Evolutionary conservation across 2,329 filamentous ascomycete genomes (phyloP).

Genomic region (Colletotrichum tropicicola): DNA sequence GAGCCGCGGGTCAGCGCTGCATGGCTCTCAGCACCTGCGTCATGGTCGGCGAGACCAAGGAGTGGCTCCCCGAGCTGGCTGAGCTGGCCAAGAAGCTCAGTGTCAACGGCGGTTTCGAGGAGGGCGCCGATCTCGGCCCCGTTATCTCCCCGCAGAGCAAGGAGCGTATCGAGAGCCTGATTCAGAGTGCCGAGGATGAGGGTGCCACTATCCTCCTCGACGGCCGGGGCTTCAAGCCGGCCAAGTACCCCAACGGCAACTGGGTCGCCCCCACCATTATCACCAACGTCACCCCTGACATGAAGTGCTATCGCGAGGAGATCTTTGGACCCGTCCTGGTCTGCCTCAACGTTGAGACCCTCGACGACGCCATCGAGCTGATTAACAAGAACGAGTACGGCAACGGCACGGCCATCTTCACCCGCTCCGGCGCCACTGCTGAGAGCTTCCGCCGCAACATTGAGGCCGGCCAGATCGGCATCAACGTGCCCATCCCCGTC

Average conservation of each 20-base stretch:
- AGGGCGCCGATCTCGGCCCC: conserved; percentile 81
- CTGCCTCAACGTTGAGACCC: conserved; percentile 79
- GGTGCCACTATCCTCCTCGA: conserved; percentile 86
- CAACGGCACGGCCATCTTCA: conserved; percentile 89
- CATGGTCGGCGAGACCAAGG: conserved; percentile 85
- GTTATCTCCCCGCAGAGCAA: conserved; percentile 85
- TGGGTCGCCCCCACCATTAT: conserved; percentile 88
- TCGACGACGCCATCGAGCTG: conserved; percentile 81
- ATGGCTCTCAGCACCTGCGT: conserved; percentile 88
- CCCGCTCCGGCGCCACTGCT: conserved; percentile 78
- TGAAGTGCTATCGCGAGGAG: conserved; percentile 87
- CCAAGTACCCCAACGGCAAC: conserved; percentile 86
- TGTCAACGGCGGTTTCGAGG: conserved; percentile 84
- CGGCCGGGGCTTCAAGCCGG: conserved; percentile 77
- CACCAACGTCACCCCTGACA: conserved; percentile 79
- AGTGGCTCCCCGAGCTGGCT: conserved; percentile 82
- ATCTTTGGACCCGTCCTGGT: conserved; percentile 88
- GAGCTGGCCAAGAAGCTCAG: conserved; percentile 77
- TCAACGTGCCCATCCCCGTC: conserved; percentile 84
- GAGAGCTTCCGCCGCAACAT: conserved; percentile 82
- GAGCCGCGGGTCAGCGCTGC: conserved; percentile 85
- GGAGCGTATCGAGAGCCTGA: conserved; percentile 79
- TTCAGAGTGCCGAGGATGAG: conserved; percentile 80
- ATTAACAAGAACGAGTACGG: conserved; percentile 90
- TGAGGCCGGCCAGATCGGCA: conserved; percentile 85